Evolutionary conservation across 257 asterid genomes (phyloP), one percentile per base, ranked within the genome.

Genomic region (Apocynum venetum): DNA sequence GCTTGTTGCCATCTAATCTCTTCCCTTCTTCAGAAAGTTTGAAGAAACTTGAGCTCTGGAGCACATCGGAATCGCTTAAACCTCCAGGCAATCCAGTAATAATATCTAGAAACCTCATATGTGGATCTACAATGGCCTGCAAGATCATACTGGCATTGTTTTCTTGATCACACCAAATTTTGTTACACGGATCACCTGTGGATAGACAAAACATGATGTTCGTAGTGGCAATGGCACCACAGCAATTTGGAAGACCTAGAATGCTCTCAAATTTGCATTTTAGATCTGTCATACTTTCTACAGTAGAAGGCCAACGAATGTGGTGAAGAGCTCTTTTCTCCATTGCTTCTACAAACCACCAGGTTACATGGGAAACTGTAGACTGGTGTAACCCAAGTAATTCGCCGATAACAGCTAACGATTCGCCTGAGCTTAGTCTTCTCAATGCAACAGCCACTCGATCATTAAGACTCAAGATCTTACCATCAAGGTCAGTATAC

Each of bases 161-260:
- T n/a, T 64, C 81, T 56, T 47, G 10, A 65, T 82, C 81, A 0
- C 81, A 65, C 85, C 85, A 82, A 8, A 79, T 49, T 43, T 53
- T 64, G 36, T 59, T 76, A 1, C 60, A 64, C 1, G 81, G 81
- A 51, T 72, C 79, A 4, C 52, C 25, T 47, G 79, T 14, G 12
- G 78, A 71, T 3, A 38, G 81, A 71, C 83, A 72, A 73, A 83
- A 79, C 73, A 47, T 55, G 75, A 83, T 66, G 56, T 79, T 82
- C 3, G 86, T 83, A 66, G 76, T 57, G 41, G 80, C 83, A 65
- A 83, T 52, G 25, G 86, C 83, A 49, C 83, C 86, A 35, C 86
- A 83, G 72, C 86, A 83, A 57, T 79, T 83, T 14, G 79, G 86
- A 75, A 83, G 83, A 70, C 86, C 81, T 49, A 70, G 67, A 60